These are phyloP conservation scores for Saturnispora quitensis DNA, from an alignment of 805 yeast species.

Conservation along the genomic window DNA sequence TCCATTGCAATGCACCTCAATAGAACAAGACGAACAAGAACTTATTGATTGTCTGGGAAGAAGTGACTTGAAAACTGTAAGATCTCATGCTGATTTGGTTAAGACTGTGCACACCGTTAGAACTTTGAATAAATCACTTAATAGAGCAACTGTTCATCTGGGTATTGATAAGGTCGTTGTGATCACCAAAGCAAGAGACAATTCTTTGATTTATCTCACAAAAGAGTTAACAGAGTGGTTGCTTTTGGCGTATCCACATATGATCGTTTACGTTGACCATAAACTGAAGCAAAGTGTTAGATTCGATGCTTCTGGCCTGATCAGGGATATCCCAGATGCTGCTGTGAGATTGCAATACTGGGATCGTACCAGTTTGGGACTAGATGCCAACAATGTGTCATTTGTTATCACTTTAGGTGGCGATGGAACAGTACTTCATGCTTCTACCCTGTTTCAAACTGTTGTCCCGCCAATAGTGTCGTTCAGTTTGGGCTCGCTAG, in stretches of 20 bases:
- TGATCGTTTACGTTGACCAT: constrained; percentile 61
- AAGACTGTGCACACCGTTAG: constrained; percentile 78
- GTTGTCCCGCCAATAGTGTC: constrained; percentile 88
- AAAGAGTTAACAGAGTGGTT: constrained; percentile 78
- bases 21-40: constrained; percentile 2
- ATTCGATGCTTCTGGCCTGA: constrained; percentile 51
- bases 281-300: constrained; percentile 51
- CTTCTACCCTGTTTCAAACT: constrained; percentile 75
- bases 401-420: constrained; percentile 88
- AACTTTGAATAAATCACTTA: constrained; percentile 59
- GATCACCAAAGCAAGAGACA: constrained; percentile 86
- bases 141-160: constrained; percentile 61
- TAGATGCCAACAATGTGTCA: constrained; percentile 47
- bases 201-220: constrained; percentile 64
- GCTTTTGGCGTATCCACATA: constrained; percentile 27
- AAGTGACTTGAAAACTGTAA: constrained; percentile 41
- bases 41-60: constrained; percentile 5
- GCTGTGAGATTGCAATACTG: constrained; percentile 50
- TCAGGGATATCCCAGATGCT: constrained; percentile 38
- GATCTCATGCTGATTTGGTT: constrained; percentile 66
- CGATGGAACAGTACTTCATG: constrained; percentile 89
- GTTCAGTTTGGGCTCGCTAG: constrained; percentile 84
- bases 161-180: constrained; percentile 66
- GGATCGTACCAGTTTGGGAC: constrained; percentile 49
- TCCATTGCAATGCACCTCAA: neutral